Base-by-base conservation (phyloP, 148 eudicot species). In the Suaeda aralocaspica region DNA sequence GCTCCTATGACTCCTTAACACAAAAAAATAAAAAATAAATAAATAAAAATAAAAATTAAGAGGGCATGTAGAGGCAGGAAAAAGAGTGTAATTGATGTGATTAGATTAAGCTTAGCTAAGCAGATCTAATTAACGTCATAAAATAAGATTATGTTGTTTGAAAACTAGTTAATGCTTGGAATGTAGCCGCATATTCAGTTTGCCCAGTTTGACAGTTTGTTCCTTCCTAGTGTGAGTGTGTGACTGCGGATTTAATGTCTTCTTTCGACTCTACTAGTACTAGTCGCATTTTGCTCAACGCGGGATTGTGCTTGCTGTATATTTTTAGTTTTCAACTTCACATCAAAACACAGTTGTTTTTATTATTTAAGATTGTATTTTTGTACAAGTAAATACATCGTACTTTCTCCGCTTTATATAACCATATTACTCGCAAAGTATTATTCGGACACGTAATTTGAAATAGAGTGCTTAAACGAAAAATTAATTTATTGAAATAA, bases 61-160 rank as follows among this genome's bases (percentile, higher is more conserved):
- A 36, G 41, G 41, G 41, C 7, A 46, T 16, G 2, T 44, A 7
- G 21, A 49, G n/a, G 30, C 59, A 26, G 25, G 4, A 33, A 56
- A 14, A 36, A 1, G n/a, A 5, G 50, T 12, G 14, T 18, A 69
- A 69, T 14, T 42, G 16, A 69, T 56, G 63, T 69, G 66, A 62
- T 62, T 36, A 61, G 51, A 52, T 68, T 39, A 68, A 46, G 59
- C 46, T 71, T 36, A 71, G 46, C 44, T 71, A 61, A 71, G 67
- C 67, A 71, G 14, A 61, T 71, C 66, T 44, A 59, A 21, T 21
- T 21, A 59, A 10, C 19, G 57, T 19, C 24, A 25, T 45, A 11
- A 10, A 6, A 5, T 28, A 10, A 19, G 6, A 22, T 30, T 10
- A 10, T 48, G 6, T 25, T 28, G 55, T 30, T 70, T 42, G 72